Conservation (phyloP, 345 rosid genomes). For the Firmiana major region DNA sequence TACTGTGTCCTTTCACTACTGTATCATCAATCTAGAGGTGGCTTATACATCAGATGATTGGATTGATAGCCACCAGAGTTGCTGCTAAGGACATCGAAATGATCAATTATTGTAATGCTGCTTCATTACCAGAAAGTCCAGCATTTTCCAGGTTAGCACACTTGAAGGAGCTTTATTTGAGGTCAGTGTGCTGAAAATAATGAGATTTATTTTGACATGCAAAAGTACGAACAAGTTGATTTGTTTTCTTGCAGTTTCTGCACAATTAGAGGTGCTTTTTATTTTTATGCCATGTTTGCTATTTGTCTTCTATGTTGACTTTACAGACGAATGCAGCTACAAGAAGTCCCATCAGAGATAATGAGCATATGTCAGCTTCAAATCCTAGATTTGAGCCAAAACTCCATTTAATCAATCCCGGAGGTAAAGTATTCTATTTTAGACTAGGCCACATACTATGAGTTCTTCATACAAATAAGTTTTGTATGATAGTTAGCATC, state of each 20-base stretch:
- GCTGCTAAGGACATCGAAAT: no score
- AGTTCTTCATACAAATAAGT: background rate
- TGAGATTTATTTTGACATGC: background rate
- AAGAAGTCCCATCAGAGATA: conserved; percentile 42
- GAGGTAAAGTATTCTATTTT: conserved; percentile 38
- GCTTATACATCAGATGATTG: no score
- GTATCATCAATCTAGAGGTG: no score
- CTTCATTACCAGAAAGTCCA: conserved; percentile 50
- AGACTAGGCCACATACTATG: background rate
- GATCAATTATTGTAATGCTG: conserved; percentile 15
- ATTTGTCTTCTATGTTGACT: conserved; percentile 16
- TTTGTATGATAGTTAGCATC: background rate
- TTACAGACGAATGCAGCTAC: conserved; percentile 64
- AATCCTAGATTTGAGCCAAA: conserved; percentile 72
- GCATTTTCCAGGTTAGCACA: conserved; percentile 60
- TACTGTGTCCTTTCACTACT: no score
- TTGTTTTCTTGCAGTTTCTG: background rate
- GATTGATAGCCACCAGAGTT: no score
- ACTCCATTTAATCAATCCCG: conserved; percentile 63
- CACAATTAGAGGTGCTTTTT: background rate
- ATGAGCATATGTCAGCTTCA: no score
- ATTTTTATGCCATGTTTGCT: background rate
- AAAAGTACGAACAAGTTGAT: background rate
- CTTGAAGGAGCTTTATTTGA: conserved; percentile 80
- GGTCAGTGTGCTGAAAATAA: conserved; percentile 42